Evolutionary conservation across 169 alveolate genomes (phyloP), one percentile per base, ranked within the genome.

Genomic region (Cryptosporidium tyzzeri): DNA sequence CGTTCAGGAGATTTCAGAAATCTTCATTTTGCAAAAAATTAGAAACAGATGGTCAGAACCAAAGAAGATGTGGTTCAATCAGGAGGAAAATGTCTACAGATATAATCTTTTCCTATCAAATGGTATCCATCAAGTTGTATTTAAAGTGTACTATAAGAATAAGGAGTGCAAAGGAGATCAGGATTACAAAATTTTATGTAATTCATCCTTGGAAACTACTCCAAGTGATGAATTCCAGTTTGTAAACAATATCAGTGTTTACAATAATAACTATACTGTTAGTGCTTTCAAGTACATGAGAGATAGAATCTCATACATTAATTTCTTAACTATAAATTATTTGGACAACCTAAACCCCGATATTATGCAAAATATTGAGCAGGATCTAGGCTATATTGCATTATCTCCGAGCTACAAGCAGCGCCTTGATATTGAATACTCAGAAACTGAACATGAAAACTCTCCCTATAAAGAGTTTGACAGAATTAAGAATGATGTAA

Each of bases 201-300:
- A 80, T 61, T 80, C 89, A 12, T 35, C 89, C 2, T 35, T 80
- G 70, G 89, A 80, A 44, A 80, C 75, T 3, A 80, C 41, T 62
- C 62, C 55, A 59, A 59, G 65, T 29, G 55, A 41, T 5, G 68
- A 80, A 45, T 80, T 62, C 48, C 73, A 80, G 16, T 80, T 61
- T 50, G 89, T 65, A 23, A 80, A 80, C 29, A 16, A 21, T 12
- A 80, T 80, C 29, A 39, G 51, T 18, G 39, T 80, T 23, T 8
- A 26, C 7, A 21, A 39, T 23, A 80, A 61, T 55, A n/a, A 59
- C 69, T 37, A 73, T 7, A 9, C 51, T 23, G 26, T 33, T 8
- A 80, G 89, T 45, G 75, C 89, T 31, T 80, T 80, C 33, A 80
- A 80, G 50, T 50, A 80, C 44, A 18, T 80, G 26, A 59, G 89